These are phyloP conservation scores for Kazachstania viticola DNA, from an alignment of 805 yeast species.

Conservation along the genomic window DNA sequence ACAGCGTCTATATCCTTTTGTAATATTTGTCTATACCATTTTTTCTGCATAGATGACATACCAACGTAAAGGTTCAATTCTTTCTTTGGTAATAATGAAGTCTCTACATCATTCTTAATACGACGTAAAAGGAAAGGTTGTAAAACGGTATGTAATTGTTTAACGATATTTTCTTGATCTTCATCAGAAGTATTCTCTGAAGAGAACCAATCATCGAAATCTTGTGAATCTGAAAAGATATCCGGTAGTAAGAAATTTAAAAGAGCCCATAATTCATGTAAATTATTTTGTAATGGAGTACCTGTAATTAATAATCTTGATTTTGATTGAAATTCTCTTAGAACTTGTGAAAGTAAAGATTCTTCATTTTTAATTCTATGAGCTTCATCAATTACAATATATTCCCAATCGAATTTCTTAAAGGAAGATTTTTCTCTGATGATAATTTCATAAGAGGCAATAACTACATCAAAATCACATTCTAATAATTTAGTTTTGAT, in stretches of 20 bases:
- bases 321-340: slow-evolving; percentile 57
- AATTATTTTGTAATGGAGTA: slow-evolving; percentile 71
- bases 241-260: slow-evolving; percentile 69
- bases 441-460: slow-evolving; percentile 67
- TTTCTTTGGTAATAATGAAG: slow-evolving; percentile 77
- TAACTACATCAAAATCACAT: slow-evolving; percentile 62
- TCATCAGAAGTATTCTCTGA: slow-evolving; percentile 27
- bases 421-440: slow-evolving; percentile 61
- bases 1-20: slow-evolving; percentile 95
- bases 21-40: slow-evolving; percentile 79
- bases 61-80: slow-evolving; percentile 85
- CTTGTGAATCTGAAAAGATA: slow-evolving; percentile 62
- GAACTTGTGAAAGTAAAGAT: slow-evolving; percentile 58
- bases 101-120: slow-evolving; percentile 88
- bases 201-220: slow-evolving; percentile 68
- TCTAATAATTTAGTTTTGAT: slow-evolving; percentile 39
- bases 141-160: slow-evolving; percentile 80
- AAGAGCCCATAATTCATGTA: slow-evolving; percentile 76
- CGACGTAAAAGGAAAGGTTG: slow-evolving; percentile 83
- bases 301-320: slow-evolving; percentile 70
- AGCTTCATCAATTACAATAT: slow-evolving; percentile 69
- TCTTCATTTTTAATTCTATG: slow-evolving; percentile 76
- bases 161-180: slow-evolving; percentile 54
- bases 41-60: slow-evolving; percentile 89
- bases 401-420: slow-evolving; percentile 62